A percentile compares a stretch with the other conserved stretches of the same genome.
phyloP scores from a whole-genome alignment of 2,329 filamentous ascomycete genomes.

The Calonectria fujianensis region DNA sequence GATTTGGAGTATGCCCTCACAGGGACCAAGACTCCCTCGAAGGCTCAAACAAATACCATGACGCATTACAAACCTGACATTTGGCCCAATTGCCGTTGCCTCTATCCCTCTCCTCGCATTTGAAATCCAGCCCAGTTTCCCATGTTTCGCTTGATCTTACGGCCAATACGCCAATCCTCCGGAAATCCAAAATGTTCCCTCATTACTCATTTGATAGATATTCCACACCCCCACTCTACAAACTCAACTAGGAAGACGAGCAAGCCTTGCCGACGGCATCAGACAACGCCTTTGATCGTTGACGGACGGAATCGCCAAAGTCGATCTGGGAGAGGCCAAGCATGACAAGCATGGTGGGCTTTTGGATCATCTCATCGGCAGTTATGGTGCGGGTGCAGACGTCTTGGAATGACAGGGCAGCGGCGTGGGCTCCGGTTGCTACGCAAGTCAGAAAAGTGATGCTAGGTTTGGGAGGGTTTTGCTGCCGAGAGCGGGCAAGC shows the following conservation, averaged over 20 bases:
- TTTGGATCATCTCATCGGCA: constrained; percentile 58
- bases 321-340: constrained; percentile 58
- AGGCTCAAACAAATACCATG: constrained; percentile 37
- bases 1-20: constrained; percentile 25
- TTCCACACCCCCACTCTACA: neutral
- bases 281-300: constrained; percentile 53
- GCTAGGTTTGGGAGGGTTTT: neutral
- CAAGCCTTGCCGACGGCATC: constrained; percentile 45
- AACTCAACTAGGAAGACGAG: constrained; percentile 13
- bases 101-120: neutral
- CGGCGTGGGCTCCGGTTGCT: constrained; percentile 51
- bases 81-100: constrained; percentile 24
- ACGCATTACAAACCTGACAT: constrained; percentile 37
- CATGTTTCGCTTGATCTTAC: neutral
- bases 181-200: neutral
- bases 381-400: constrained; percentile 57
- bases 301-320: constrained; percentile 54
- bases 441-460: constrained; percentile 21
- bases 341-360: constrained; percentile 56
- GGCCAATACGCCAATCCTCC: neutral
- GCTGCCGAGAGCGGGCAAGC: neutral
- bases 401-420: constrained; percentile 55
- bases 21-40: constrained; percentile 32
- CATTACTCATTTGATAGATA: neutral
- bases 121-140: constrained; percentile 6